phyloP scores from a whole-genome alignment of 1,284 basidiomycete genomes.

The Ustilago xerochloae region DNA sequence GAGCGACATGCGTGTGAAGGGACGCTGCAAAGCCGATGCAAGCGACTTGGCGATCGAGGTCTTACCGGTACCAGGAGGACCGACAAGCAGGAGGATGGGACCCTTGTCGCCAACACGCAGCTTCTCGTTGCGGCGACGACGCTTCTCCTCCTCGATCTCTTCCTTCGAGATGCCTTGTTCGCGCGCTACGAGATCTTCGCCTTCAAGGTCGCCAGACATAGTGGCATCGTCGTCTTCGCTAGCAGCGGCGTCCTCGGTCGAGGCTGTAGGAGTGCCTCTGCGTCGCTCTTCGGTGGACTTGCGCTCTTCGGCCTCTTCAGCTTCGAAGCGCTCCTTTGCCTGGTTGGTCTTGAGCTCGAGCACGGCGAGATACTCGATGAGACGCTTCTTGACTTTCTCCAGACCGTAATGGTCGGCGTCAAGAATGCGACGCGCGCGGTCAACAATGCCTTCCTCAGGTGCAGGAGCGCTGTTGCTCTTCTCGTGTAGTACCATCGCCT shows the following conservation, averaged over 20 bases:
- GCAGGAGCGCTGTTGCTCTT: constrained; percentile 11
- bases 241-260: constrained; percentile 26
- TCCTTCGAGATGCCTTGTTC: constrained; percentile 39
- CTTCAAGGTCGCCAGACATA: constrained; percentile 16
- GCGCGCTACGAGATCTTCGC: constrained; percentile 27
- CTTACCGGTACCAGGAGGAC: constrained; percentile 66
- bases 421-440: constrained; percentile 64
- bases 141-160: constrained; percentile 39
- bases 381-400: constrained; percentile 70
- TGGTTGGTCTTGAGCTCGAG: constrained; percentile 69
- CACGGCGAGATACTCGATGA: constrained; percentile 70
- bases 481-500: constrained; percentile 37
- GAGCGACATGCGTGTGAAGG: constrained; percentile 67
- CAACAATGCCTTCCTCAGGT: constrained; percentile 57
- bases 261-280: constrained; percentile 19
- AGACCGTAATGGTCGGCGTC: constrained; percentile 70
- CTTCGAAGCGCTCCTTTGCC: constrained; percentile 54
- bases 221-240: constrained; percentile 17
- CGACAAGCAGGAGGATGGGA: constrained; percentile 80
- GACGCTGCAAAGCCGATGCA: constrained; percentile 80
- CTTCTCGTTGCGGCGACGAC: constrained; percentile 47
- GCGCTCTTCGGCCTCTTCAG: constrained; percentile 46
- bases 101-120: constrained; percentile 71
- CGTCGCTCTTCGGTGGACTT: constrained; percentile 34
- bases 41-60: constrained; percentile 67